Conservation (phyloP, 768 basidiomycete genomes). For the Pisolithus marmoratus region DNA sequence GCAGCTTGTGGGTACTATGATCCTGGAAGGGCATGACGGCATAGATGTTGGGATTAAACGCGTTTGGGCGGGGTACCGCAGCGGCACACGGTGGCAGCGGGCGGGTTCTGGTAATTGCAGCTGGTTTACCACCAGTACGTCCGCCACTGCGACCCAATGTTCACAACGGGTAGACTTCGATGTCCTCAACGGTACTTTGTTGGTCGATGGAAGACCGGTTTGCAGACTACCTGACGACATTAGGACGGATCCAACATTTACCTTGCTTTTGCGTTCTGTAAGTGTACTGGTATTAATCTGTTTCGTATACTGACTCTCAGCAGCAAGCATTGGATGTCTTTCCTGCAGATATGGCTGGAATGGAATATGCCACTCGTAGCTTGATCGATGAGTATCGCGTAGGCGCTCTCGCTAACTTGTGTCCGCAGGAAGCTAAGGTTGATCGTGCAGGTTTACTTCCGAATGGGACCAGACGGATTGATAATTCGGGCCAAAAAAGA, state of each 20-base stretch:
- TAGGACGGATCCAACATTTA: constrained; percentile 5
- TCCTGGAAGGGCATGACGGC: constrained; percentile 10
- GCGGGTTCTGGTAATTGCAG: constrained; percentile 9
- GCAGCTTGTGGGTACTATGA: constrained; percentile 4
- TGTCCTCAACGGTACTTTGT: constrained; percentile 7
- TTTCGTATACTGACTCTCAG: not conserved
- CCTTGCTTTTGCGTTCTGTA: constrained; percentile 4
- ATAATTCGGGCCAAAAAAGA: constrained; percentile 24
- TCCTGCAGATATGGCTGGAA: constrained; percentile 9
- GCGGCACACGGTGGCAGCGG: constrained; percentile 3
- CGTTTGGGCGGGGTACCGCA: constrained; percentile 26
- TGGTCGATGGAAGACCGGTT: constrained; percentile 9
- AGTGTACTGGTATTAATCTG: not conserved
- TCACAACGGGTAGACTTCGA: constrained; percentile 5
- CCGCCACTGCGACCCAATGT: not conserved
- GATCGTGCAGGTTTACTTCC: constrained; percentile 6
- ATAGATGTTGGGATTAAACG: constrained; percentile 21
- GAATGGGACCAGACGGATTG: constrained; percentile 10
- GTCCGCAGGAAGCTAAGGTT: too few species aligned
- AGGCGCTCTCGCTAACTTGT: not conserved
- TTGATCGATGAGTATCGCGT: constrained; percentile 4
- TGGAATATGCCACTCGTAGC: constrained; percentile 9
- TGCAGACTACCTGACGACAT: constrained; percentile 4
- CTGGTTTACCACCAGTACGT: constrained; percentile 3
- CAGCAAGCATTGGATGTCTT: constrained; percentile 4